Base-by-base conservation (phyloP, 73 alveolate genomes). In the Paramecium tetraurelia region DNA sequence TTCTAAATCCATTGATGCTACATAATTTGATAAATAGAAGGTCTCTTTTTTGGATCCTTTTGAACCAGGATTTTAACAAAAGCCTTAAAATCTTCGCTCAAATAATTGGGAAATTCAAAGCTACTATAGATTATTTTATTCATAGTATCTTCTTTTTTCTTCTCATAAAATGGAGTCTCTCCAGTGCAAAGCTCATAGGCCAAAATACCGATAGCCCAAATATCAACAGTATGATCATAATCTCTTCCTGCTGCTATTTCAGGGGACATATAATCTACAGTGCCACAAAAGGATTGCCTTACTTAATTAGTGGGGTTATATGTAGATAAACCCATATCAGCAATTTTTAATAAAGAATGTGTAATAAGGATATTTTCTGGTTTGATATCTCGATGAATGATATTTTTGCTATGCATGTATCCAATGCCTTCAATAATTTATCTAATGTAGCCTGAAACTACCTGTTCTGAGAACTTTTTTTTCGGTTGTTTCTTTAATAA, bases 231-330 rank as follows among this genome's bases (percentile, higher is more conserved):
- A 40, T 94, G 96, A 85, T 97, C 98, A 88, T 97, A 97, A 16
- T 97, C 98, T 44, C 90, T 86, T 58, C 97, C 95, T 31, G 96
- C 50, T 20, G 97, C 96, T 38, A 97, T 95, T 88, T 97, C 99
- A 1, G 99, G 99, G 21, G 99, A 98, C 86, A 97, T 95, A 76
- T 97, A 97, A 85, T 97, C 99, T 1, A 96, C 96, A 10, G 99
- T 97, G 22, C 99, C 99, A 87, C 99, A 97, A 85, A 95, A 97
- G 7, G 99, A 97, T 92, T 68, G 59, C n/a, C 99, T 29, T 41
- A 93, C 89, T 70, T 92, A 92, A 57, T 94, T 96, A 33, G 95
- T 90, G 5, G 90, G 90, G 1, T 80, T 89, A 50, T 89, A 89
- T 1, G 87, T 89, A 14, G 94, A 89, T 63, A 77, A 63, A 3